A percentile compares a stretch with the other conserved stretches of the same genome.
Evolutionary conservation across 2,329 filamentous ascomycete genomes (phyloP).

Genomic region (Fusarium drepaniforme): DNA sequence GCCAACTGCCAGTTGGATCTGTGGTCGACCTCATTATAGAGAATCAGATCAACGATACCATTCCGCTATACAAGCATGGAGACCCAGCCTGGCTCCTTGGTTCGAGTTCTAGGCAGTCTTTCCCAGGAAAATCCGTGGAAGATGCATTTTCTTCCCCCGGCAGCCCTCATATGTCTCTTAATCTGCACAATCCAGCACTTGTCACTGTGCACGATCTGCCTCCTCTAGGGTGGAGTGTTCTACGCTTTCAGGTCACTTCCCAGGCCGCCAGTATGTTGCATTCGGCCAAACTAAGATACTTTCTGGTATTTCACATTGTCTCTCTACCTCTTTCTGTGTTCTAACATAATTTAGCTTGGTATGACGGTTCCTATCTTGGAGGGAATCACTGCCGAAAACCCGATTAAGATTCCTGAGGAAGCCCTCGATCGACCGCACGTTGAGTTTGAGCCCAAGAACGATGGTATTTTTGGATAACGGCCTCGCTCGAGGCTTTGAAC

Average conservation of each 20-base stretch:
- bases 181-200: not conserved
- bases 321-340: not conserved
- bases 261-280: not conserved
- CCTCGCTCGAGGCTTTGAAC: not conserved
- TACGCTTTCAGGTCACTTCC: not conserved
- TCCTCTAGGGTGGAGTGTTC: not conserved
- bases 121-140: not conserved
- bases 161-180: not conserved
- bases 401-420: not conserved
- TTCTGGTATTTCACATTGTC: not conserved
- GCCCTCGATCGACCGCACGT: not conserved
- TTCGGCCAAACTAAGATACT: not conserved
- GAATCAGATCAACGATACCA: constrained; percentile 10
- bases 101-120: not conserved
- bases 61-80: constrained; percentile 13
- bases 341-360: not conserved
- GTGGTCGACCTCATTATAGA: constrained; percentile 12
- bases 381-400: not conserved
- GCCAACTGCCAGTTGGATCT: not conserved
- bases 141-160: not conserved
- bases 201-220: not conserved
- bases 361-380: not conserved
- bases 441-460: not conserved
- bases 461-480: not conserved
- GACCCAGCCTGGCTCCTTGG: constrained; percentile 5